Conservation (phyloP, 108 stramenopile genomes). For the Parietichytrium sp. region DNA sequence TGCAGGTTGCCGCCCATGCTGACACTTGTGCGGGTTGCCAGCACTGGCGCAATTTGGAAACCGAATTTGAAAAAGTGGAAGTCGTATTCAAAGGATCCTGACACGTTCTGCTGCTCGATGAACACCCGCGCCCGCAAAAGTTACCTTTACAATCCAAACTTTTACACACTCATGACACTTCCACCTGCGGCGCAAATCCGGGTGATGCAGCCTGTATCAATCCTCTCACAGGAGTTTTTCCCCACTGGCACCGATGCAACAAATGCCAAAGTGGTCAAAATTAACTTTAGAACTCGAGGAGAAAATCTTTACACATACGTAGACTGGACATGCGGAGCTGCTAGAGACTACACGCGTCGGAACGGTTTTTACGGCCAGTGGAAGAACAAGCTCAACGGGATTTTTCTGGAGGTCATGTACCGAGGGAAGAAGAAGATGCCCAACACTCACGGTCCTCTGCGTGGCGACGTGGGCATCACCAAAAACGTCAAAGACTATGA, state of each 20-base stretch:
- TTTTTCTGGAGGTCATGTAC: slow-evolving; percentile 14
- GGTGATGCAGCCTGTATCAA: too few species aligned
- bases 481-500: neutral
- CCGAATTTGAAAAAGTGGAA: too few species aligned
- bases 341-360: neutral
- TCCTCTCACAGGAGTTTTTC: too few species aligned
- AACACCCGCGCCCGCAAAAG: too few species aligned
- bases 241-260: too few species aligned
- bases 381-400: neutral
- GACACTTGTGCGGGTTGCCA: neutral
- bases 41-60: neutral
- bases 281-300: neutral
- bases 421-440: neutral
- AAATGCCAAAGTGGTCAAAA: neutral
- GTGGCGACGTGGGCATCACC: neutral
- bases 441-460: neutral
- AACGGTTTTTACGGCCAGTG: neutral
- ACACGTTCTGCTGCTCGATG: too few species aligned
- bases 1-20: neutral
- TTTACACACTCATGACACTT: too few species aligned
- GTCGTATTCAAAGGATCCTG: too few species aligned
- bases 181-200: too few species aligned
- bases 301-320: neutral
- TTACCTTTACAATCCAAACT: too few species aligned
- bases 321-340: slow-evolving; percentile 4